phyloP scores from a whole-genome alignment of 331 rosid species.

The Quercus phellos region DNA sequence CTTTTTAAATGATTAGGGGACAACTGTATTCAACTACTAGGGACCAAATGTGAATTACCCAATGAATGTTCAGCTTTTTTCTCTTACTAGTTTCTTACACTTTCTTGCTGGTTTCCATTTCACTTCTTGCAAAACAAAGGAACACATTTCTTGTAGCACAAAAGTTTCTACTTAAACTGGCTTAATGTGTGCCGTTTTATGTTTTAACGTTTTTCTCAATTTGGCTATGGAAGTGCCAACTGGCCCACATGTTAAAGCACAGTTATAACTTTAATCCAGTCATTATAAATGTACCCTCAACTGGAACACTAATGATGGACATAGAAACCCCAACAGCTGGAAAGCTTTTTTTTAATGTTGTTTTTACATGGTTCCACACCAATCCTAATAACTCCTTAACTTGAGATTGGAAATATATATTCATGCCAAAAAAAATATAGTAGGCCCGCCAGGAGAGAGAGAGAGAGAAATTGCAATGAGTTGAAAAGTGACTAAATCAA shows the following conservation, averaged over 20 bases:
- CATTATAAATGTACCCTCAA: not conserved
- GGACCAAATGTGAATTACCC: not conserved
- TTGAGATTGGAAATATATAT: not conserved
- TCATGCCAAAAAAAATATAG: not conserved
- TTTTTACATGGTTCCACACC: not conserved
- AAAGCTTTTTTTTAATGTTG: not conserved
- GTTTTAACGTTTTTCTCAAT: not conserved
- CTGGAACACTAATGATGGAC: conserved; percentile 5
- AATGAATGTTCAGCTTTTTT: conserved; percentile 8
- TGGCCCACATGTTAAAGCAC: not conserved
- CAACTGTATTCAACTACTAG: conserved; percentile 24
- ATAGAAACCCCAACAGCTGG: conserved; percentile 19
- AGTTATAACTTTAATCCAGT: not conserved
- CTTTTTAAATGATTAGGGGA: conserved; percentile 17
- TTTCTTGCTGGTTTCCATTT: conserved; percentile 32
- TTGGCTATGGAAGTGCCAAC: not conserved
- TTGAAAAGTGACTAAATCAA: not conserved
- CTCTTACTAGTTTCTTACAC: conserved; percentile 7
- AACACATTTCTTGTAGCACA: not conserved
- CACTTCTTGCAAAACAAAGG: not conserved
- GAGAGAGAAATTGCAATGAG: not conserved
- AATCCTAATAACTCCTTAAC: not conserved
- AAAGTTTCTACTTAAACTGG: conserved; percentile 3
- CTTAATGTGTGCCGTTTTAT: not conserved
- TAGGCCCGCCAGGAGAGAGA: too few relatives aligned